Conservation (phyloP, 2,329 filamentous ascomycete genomes). For the Tolypocladium ovalisporum region DNA sequence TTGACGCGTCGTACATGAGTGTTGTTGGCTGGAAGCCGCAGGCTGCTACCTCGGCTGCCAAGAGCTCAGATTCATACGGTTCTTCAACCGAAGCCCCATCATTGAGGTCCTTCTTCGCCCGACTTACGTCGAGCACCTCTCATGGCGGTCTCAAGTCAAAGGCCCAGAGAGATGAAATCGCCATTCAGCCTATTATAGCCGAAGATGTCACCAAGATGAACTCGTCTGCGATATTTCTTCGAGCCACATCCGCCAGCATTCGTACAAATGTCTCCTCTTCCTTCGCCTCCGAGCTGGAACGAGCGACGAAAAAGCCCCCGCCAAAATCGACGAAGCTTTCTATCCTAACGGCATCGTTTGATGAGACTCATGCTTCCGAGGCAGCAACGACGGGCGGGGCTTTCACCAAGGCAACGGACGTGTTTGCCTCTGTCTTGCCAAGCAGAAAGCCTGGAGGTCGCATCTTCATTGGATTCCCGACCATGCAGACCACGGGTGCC, state of each 20-base stretch:
- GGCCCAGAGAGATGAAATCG: slow-evolving; percentile 50
- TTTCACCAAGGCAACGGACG: slow-evolving; percentile 53
- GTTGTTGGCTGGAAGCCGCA: slow-evolving; percentile 73
- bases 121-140: slow-evolving; percentile 50
- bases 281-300: slow-evolving; percentile 78
- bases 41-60: slow-evolving; percentile 24
- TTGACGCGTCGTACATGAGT: slow-evolving; percentile 83
- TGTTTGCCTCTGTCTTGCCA: slow-evolving; percentile 85
- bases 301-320: slow-evolving; percentile 94
- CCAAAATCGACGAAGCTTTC: slow-evolving; percentile 79
- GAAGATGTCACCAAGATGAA: slow-evolving; percentile 63
- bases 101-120: slow-evolving; percentile 69
- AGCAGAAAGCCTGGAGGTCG: slow-evolving; percentile 71
- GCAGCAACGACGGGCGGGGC: slow-evolving; percentile 30
- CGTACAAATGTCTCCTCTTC: slow-evolving; percentile 61
- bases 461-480: slow-evolving; percentile 96
- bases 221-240: slow-evolving; percentile 74
- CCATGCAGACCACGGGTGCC: slow-evolving; percentile 89
- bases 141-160: slow-evolving; percentile 41
- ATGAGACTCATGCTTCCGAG: slow-evolving; percentile 61
- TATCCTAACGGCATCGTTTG: slow-evolving; percentile 83
- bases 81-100: slow-evolving; percentile 41
- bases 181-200: slow-evolving; percentile 48
- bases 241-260: slow-evolving; percentile 76
- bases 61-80: slow-evolving; percentile 37